A percentile compares a stretch with the other conserved stretches of the same genome.
phyloP scores from a whole-genome alignment of 768 basidiomycete species.

The Auricularia sp. region DNA sequence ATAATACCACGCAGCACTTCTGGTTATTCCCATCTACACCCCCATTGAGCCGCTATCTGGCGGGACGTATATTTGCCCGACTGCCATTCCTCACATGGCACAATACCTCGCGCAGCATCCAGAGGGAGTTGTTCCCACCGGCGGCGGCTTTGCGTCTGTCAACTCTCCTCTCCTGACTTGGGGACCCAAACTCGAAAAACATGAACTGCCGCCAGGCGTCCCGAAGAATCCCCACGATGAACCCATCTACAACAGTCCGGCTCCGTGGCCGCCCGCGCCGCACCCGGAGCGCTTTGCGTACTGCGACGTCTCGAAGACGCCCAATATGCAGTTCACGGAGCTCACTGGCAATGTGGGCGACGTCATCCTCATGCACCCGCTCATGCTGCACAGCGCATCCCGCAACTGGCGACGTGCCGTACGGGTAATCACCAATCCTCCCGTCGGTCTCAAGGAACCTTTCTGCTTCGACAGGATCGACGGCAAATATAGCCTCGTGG shows the following conservation, averaged over 20 bases:
- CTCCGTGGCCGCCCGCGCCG: constrained; percentile 13
- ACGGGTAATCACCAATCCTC: constrained; percentile 57
- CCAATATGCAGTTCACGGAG: constrained; percentile 8
- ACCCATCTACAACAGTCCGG: neutral
- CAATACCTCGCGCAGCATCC: constrained; percentile 14
- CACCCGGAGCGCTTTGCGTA: constrained; percentile 28
- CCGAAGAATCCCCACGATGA: neutral
- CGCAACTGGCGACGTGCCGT: constrained; percentile 48
- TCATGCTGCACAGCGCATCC: constrained; percentile 57
- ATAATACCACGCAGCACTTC: constrained; percentile 17
- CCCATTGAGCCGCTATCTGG: constrained; percentile 47
- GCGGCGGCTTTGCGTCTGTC: neutral
- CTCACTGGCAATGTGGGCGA: constrained; percentile 49
- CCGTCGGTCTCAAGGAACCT: constrained; percentile 42
- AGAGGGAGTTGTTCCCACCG: constrained; percentile 11
- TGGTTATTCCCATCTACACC: constrained; percentile 51
- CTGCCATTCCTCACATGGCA: constrained; percentile 31
- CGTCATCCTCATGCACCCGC: constrained; percentile 51
- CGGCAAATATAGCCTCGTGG: constrained; percentile 44
- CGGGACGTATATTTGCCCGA: constrained; percentile 51
- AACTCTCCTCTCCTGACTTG: constrained; percentile 1
- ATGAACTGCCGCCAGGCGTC: neutral
- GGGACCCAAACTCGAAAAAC: neutral
- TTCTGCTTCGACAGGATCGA: constrained; percentile 39
- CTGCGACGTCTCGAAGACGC: constrained; percentile 11